These are phyloP conservation scores for Ophiosphaerella herpotricha DNA, from an alignment of 2,329 filamentous ascomycete genomes.

Conservation along the genomic window DNA sequence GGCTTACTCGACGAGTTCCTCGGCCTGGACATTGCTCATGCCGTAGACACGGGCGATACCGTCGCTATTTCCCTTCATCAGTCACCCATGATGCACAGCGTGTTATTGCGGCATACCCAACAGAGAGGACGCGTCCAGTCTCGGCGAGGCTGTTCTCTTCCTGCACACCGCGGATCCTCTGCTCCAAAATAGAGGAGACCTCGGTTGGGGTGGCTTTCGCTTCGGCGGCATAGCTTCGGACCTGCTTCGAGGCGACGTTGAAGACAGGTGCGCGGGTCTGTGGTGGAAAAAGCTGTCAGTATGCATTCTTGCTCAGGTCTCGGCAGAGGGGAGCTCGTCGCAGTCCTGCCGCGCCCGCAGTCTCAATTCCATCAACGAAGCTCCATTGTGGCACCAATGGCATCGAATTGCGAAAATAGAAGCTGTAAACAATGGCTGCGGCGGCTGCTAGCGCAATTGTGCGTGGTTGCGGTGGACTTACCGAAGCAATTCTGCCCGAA, in stretches of 20 bases:
- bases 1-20: conserved; percentile 99
- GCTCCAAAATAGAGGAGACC: conserved; percentile 98
- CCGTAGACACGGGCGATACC: conserved; percentile 99
- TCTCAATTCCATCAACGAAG: conserved; percentile 34
- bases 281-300: conserved; percentile 56
- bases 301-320: conserved; percentile 34
- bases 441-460: conserved; percentile 48
- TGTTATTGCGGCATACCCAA: conserved; percentile 76
- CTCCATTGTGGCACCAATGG: conserved; percentile 46
- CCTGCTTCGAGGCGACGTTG: conserved; percentile 61
- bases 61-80: conserved; percentile 69
- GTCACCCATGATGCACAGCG: conserved; percentile 31
- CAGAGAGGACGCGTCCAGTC: conserved; percentile 97
- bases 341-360: conserved; percentile 39
- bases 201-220: conserved; percentile 96
- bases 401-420: conserved; percentile 38
- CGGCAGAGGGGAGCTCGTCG: conserved; percentile 39
- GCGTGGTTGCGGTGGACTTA: conserved; percentile 68
- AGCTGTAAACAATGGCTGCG: conserved; percentile 37
- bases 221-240: conserved; percentile 88
- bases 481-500: conserved; percentile 86
- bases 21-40: conserved; percentile 99
- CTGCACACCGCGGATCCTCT: conserved; percentile 97
- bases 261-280: conserved; percentile 85
- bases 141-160: conserved; percentile 96